phyloP scores from a whole-genome alignment of 768 basidiomycete species.

The Cyclocybe aegerita region DNA sequence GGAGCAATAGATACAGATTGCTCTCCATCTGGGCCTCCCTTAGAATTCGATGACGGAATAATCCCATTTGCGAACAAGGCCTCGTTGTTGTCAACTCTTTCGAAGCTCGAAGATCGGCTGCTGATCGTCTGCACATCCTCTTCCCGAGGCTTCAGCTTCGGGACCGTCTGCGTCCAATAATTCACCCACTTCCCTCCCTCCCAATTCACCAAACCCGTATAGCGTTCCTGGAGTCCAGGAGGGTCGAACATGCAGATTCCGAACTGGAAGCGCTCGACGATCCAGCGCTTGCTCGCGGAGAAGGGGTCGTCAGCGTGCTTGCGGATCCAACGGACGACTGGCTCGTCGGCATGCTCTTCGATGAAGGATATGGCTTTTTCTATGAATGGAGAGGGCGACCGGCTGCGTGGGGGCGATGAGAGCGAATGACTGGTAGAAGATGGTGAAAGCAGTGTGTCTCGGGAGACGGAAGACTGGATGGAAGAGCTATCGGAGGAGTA shows the following conservation, averaged over 20 bases:
- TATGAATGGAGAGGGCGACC: constrained; percentile 25
- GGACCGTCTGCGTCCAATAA: constrained; percentile 55
- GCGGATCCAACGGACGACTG: constrained; percentile 46
- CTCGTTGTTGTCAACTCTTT: constrained; percentile 20
- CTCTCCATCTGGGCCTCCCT: not conserved
- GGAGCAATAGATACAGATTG: constrained; percentile 6
- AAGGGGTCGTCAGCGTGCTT: constrained; percentile 56
- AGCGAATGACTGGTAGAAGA: constrained; percentile 4
- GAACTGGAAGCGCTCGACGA: constrained; percentile 58
- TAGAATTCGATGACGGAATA: not conserved
- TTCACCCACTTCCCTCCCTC: constrained; percentile 54
- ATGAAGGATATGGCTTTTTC: constrained; percentile 38
- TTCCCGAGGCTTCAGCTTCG: constrained; percentile 12
- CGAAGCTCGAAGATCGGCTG: not conserved
- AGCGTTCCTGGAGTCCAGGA: constrained; percentile 46
- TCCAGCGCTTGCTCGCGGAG: constrained; percentile 46
- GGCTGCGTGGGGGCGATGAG: constrained; percentile 9
- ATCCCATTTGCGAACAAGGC: constrained; percentile 26
- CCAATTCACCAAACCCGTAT: constrained; percentile 47
- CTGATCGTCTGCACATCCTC: constrained; percentile 8
- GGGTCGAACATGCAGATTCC: constrained; percentile 61
- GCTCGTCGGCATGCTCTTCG: constrained; percentile 39
- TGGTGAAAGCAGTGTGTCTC: constrained; percentile 1
- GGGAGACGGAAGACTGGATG: constrained; percentile 4
- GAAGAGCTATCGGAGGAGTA: constrained; percentile 4